Base-by-base conservation (phyloP, 345 rosid genomes). In the Hibiscus trionum region DNA sequence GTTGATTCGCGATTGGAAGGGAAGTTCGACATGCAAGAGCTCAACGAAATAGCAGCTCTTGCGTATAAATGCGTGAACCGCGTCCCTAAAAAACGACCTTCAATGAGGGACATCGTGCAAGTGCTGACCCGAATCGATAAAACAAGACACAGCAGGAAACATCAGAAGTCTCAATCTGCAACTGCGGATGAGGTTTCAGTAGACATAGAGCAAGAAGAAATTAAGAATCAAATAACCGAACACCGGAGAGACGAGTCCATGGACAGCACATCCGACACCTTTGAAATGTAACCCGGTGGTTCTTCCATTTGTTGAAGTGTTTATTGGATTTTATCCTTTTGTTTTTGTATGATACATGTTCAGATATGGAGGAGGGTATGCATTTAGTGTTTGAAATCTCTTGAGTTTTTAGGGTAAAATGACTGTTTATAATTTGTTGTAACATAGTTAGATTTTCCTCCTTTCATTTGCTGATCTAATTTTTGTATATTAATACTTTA, bases 21-120 rank as follows among this genome's bases (percentile, higher is more conserved):
- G 52, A 86, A 79, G 61, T 91, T 87, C n/a, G 90, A 92, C 35
- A 4, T 83, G 74, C 81, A 84, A 76, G 98, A 92, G 81, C 90
- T 93, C 74, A 89, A 96, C 35, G 89, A 92, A 73, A 86, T 96
- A 64, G 94, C 99, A 42, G 86, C 88, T 75, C 87, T 93, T 39
- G 99, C 98, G 0, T 96, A 96, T 81, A 91, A 82, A 80, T 91
- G 96, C 69, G 83, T 96, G 47, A 84, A 82, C 83, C 91, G 87
- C 1, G 79, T 72, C 16, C 88, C 99, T 0, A 87, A 15, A 49
- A 50, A 50, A 50, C 56, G 99, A 14, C 97, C 97, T 35, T 85
- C 89, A 61, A 90, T 92, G 97, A 86, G 99, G 72, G 99, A 95
- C 82, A 86, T 88, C 27, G 99, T 95, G 53, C 98, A 88, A 81